Base-by-base conservation (phyloP, 1,284 basidiomycete genomes). In the Trichosporon inkin region DNA sequence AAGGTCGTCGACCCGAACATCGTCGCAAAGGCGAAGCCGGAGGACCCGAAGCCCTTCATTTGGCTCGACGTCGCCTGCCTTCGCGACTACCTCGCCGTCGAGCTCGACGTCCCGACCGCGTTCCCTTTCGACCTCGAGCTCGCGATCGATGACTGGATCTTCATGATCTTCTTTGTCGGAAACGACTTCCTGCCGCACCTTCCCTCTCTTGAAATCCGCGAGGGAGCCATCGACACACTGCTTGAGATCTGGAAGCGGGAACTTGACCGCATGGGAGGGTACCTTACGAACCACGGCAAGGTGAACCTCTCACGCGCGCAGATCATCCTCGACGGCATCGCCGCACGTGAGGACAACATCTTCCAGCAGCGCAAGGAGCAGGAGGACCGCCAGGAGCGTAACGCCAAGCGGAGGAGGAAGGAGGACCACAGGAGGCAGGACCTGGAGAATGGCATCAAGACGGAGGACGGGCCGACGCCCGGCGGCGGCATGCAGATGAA, bases 171-270 rank as follows among this genome's bases (percentile, higher is more conserved):
- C 85, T 98, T 99, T 78, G 95, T 99, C 73, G 96, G 96, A 70
- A 99, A 99, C 82, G 96, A 99, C 81, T 99, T 99, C 82, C 83
- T 99, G 73, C 96, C 96, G 16, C 96, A 99, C 81, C 82, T 99
- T 63, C 96, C 96, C 20, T 92, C 89, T 62, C 85, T 99, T 81
- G 96, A 99, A 82, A 99, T 99, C 75, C 86, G 96, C 70, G 96
- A 99, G 81, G 96, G 95, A 60, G 96, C 95, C 32, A 97, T 99
- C 81, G 96, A 99, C 81, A 93, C 89, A 56, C 81, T 99, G 62
- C 81, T 99, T 72, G 88, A 85, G 77, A 97, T 99, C 61, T 99
- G 96, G 96, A 92, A 91, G 80, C 82, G 84, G 76, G 91, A 94
- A 75, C 81, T 99, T 40, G 87, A 90, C 13, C 84, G 87, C 71